Evolutionary conservation across 495 filamentous ascomycete genomes (phyloP).

Genomic region (Umbilicaria muhlenbergii): DNA sequence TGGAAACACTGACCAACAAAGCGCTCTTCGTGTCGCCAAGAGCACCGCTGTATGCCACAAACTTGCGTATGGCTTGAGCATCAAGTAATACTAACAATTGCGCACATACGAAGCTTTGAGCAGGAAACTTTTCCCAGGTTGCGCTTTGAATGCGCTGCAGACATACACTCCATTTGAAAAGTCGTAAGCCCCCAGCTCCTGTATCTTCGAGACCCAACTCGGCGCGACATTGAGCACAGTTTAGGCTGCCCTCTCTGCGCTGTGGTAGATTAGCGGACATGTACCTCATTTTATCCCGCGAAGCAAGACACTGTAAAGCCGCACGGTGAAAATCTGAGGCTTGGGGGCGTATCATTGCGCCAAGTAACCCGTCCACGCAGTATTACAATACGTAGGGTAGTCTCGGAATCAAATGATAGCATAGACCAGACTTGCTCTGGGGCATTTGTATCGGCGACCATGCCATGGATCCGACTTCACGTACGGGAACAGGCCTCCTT

Average conservation of each 20-base stretch:
- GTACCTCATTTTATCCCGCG: constrained; percentile 14
- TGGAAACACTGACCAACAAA: constrained; percentile 24
- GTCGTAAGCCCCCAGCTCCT: constrained; percentile 24
- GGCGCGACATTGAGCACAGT: constrained; percentile 25
- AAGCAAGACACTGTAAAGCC: constrained; percentile 3
- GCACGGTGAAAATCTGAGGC: constrained; percentile 11
- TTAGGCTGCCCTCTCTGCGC: constrained; percentile 12
- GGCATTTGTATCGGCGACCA: constrained; percentile 88
- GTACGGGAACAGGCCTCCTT: constrained; percentile 56
- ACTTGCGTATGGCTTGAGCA: constrained; percentile 30
- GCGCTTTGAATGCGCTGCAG: constrained; percentile 10
- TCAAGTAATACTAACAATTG: constrained; percentile 36
- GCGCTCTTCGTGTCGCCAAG: constrained; percentile 16
- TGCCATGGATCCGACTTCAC: constrained; percentile 34
- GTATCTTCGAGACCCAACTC: constrained; percentile 30
- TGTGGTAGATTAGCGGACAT: constrained; percentile 4
- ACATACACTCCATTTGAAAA: constrained; percentile 35
- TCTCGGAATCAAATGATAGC: constrained; percentile 6
- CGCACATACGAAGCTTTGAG: constrained; percentile 35
- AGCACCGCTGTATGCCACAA: constrained; percentile 25
- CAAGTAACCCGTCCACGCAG: constrained; percentile 1
- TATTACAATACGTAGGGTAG: background rate
- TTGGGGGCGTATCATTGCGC: background rate
- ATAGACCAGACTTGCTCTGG: constrained; percentile 42
- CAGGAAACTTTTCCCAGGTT: constrained; percentile 21